Evolutionary conservation across 2,329 filamentous ascomycete genomes (phyloP), one percentile per base, ranked within the genome.

Genomic region (Aspergillus fumigatiaffinis): DNA sequence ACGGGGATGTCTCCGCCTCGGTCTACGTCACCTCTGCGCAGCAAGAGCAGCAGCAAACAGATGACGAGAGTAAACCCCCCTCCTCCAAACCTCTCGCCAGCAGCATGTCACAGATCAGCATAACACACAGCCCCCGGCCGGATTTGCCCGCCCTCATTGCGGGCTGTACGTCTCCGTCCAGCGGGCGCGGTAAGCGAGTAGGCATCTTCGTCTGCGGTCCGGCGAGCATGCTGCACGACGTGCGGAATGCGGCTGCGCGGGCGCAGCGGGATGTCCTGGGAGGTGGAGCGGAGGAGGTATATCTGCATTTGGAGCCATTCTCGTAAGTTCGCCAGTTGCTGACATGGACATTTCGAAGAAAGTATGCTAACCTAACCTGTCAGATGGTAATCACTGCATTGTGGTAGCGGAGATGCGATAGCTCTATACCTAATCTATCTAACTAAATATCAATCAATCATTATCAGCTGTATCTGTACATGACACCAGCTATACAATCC

Each of bases 221-320:
- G 1, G 52, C 65, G 23, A 77, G 73, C 3, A 79, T 81, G 79
- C 70, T 80, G 52, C 68, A 77, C 52, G 79, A 82, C 69, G 75
- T 79, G 8, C 69, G 77, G 1, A 77, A 80, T 66, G 78, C 77
- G 7, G 78, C 79, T 21, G 78, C 79, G 1, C 53, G 53, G n/a
- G 74, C 73, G 44, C 79, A 82, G 54, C 51, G 73, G 54, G 58
- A 59, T 7, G 71, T 77, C 12, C 26, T 78, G 7, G 71, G 62
- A 20, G 70, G 66, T 5, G 64, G 32, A 20, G 26, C 60, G 1
- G 66, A 63, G 50, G 73, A 76, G 32, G 69, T 81, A 2, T 80
- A 78, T 66, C 59, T 82, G 55, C 79, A 81, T 66, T 73, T 74
- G 23, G 79, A 82, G 66, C 72, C 77, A 54, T 82, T 82, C 60